Evolutionary conservation across 1,139 yeast species (phyloP).

Genomic region (Casaregolazyma suthepensis): DNA sequence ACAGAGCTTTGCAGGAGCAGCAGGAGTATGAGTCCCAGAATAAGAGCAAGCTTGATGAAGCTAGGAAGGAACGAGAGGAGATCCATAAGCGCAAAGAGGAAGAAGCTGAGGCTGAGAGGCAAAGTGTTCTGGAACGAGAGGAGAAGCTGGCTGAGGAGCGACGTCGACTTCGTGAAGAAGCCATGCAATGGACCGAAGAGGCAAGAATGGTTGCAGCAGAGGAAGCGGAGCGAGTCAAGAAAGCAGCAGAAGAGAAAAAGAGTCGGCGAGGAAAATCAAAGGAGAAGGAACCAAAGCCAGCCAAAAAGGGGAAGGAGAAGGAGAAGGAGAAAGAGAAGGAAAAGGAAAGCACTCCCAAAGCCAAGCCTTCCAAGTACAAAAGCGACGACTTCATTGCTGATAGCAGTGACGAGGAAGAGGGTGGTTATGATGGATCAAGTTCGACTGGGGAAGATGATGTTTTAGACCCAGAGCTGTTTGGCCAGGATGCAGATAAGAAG

Average conservation of each 20-base stretch:
- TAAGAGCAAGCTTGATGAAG: slow-evolving; percentile 62
- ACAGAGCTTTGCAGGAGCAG: slow-evolving; percentile 67
- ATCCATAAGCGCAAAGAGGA: slow-evolving; percentile 45
- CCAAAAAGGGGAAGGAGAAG: slow-evolving; percentile 1
- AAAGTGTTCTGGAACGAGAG: slow-evolving; percentile 60
- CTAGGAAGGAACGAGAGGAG: slow-evolving; percentile 57
- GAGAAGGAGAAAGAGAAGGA: too few species aligned
- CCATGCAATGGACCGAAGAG: slow-evolving; percentile 70
- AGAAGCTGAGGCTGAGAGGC: slow-evolving; percentile 34
- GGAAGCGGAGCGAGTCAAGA: slow-evolving; percentile 32
- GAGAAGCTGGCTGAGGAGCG: slow-evolving; percentile 75
- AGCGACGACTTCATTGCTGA: slow-evolving; percentile 21
- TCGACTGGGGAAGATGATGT: slow-evolving; percentile 19
- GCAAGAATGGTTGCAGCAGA: slow-evolving; percentile 24
- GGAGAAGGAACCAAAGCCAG: slow-evolving; percentile 9
- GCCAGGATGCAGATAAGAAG: slow-evolving; percentile 11
- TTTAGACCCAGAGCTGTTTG: slow-evolving; percentile 11
- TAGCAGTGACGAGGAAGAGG: slow-evolving; percentile 18
- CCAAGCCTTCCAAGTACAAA: slow-evolving; percentile 18
- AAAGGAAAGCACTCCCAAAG: slow-evolving; percentile 4
- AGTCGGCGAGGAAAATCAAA: slow-evolving; percentile 13
- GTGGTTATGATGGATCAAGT: slow-evolving; percentile 15
- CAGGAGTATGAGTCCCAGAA: slow-evolving; percentile 55
- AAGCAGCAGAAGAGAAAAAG: slow-evolving; percentile 17
- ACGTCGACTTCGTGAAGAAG: slow-evolving; percentile 77